Evolutionary conservation across 495 filamentous ascomycete species (phyloP), one percentile per base, ranked within the genome.

Genomic region (Podospora comata): DNA sequence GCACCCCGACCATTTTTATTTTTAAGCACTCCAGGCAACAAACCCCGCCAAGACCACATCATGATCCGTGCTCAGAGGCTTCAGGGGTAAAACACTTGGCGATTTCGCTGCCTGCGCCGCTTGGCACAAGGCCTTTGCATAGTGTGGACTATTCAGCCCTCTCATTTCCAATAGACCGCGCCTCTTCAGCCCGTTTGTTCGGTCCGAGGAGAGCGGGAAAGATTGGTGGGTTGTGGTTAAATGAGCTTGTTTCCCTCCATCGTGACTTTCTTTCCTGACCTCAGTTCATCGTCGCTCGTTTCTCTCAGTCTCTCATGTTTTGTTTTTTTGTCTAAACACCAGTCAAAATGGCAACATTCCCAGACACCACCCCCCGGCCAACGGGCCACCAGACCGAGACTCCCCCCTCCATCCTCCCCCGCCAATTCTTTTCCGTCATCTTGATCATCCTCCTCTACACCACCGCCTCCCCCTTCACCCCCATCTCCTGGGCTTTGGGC

Each of bases 391-490:
- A 18, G 1, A 23, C 64, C 20, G n/a, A 19, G 59, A 62, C 4
- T 11, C 2, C 32, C 39, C 15, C 16, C 28, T 23, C 64, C 59
- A 48, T 70, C 64, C 58, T 62, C n/a, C 44, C 64, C 23, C 65
- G 69, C 26, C 69, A 65, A 19, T 48, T 71, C 65, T 65, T 55
- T 27, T 66, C 66, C 56, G 3, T 71, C 34, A 1, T 62, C 15
- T 59, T 68, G 2, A 58, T 68, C 44, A 30, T 65, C 23, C 65
- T 72, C 27, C 71, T 72, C 61, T 72, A 72, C 68, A 72, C 71
- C 15, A 65, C 71, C 54, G 71, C 67, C 11, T 69, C 67, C 2
- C 70, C 70, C 13, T 72, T 70, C 65, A 6, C 27, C 15, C 70
- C 67, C 55, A 13, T 66, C 56, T 61, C 60, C 23, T 68, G 66